A percentile compares a stretch with the other conserved stretches of the same genome.
Conservation (phyloP, 306 rosid species). For the Pterocarpus macrocarpus region DNA sequence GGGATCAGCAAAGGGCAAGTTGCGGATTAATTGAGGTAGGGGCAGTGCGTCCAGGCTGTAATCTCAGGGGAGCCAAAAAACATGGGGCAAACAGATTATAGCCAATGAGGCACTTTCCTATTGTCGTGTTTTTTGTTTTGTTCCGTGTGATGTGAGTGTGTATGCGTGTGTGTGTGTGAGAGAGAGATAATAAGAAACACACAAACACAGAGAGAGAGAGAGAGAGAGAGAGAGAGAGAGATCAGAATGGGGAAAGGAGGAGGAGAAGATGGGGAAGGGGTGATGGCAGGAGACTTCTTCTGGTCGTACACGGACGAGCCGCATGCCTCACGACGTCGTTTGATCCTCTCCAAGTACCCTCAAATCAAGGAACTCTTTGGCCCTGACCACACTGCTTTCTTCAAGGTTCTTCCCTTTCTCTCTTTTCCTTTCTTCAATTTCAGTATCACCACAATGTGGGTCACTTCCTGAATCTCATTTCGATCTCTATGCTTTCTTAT, state of each 20-base stretch:
- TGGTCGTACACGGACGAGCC: slow-evolving; percentile 98
- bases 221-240: not conserved
- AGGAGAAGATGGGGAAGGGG: slow-evolving; percentile 53
- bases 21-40: too few relatives aligned
- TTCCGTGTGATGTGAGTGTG: too few relatives aligned
- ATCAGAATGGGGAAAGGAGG: not conserved
- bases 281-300: slow-evolving; percentile 79
- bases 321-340: slow-evolving; percentile 89
- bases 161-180: too few relatives aligned
- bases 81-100: not conserved
- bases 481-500: not conserved
- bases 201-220: not conserved
- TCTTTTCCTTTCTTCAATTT: not conserved
- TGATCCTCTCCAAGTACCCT: slow-evolving; percentile 92
- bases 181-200: too few relatives aligned
- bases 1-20: too few relatives aligned
- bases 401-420: slow-evolving; percentile 61
- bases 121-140: not conserved
- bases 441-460: not conserved
- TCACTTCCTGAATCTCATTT: too few relatives aligned
- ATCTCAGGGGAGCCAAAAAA: not conserved
- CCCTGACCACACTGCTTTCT: slow-evolving; percentile 75
- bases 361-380: slow-evolving; percentile 88
- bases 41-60: not conserved
- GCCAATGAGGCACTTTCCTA: not conserved